These are phyloP conservation scores for Aureobasidium sp. DNA, from an alignment of 2,329 filamentous ascomycete genomes.

Conservation along the genomic window DNA sequence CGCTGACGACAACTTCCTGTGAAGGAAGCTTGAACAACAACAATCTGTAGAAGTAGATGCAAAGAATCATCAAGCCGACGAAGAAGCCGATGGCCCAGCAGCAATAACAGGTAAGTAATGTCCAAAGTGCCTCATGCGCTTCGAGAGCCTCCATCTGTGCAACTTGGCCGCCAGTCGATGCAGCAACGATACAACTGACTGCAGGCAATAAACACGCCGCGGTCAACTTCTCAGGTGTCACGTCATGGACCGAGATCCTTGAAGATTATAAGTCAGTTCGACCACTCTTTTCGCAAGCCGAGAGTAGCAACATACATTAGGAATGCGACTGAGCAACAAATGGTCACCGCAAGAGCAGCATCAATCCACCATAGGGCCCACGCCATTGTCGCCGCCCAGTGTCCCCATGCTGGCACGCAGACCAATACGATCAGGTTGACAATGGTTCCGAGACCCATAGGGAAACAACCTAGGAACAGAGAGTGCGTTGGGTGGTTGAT, in stretches of 20 bases:
- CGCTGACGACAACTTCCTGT: constrained; percentile 59
- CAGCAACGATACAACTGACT: constrained; percentile 58
- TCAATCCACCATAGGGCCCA: constrained; percentile 24
- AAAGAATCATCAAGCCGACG: constrained; percentile 55
- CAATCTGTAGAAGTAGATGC: constrained; percentile 63
- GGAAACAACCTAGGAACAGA: constrained; percentile 53
- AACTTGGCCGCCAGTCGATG: constrained; percentile 58
- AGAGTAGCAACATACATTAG: constrained; percentile 11
- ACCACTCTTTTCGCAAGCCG: neutral
- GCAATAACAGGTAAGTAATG: constrained; percentile 58
- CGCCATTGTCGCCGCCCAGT: constrained; percentile 16
- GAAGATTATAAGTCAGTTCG: constrained; percentile 17
- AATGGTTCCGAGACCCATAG: constrained; percentile 28
- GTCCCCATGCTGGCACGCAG: constrained; percentile 26
- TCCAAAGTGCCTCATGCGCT: constrained; percentile 52
- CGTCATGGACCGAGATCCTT: constrained; percentile 24
- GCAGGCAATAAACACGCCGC: constrained; percentile 61
- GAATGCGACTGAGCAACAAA: constrained; percentile 20
- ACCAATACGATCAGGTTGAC: constrained; percentile 25
- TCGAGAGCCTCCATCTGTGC: constrained; percentile 52
- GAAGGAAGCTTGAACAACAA: constrained; percentile 60
- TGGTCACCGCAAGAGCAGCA: constrained; percentile 17
- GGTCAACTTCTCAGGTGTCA: constrained; percentile 49
- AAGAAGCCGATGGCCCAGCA: constrained; percentile 61
- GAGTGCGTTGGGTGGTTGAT: constrained; percentile 59